Evolutionary conservation across 352 stramenopile species (phyloP), one percentile per base, ranked within the genome.

Genomic region (Globisporangium uncinulatum): DNA sequence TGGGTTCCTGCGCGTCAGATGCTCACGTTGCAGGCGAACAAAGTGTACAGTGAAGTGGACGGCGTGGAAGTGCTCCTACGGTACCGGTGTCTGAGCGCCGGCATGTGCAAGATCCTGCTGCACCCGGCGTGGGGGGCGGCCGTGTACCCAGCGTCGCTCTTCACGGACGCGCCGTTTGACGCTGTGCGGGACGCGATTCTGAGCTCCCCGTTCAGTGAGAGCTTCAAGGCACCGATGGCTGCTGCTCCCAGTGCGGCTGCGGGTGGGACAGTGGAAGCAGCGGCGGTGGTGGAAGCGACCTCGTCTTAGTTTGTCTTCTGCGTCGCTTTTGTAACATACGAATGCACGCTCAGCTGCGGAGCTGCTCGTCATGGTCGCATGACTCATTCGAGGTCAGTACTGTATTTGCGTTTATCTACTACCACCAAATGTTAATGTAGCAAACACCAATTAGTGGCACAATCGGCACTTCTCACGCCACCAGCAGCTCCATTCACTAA

Each of bases 11-110:
- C 24, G 44, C 50, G 17, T 31, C 56, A 92, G 71, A 98, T 98
- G 94, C 73, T 97, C 45, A 95, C 89, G 45, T 66, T 89, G 41
- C 87, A 90, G 49, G 89, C 87, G 51, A 98, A 94, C 61, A 94
- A 97, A 67, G 92, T 98, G 15, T 98, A 98, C 79, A 97, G 85
- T 56, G 95, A 98, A 74, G 94, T 98, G 53, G 94, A 98, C 73
- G 93, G 93, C 36, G 96, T 98, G 77, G 83, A 95, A 67, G 61
- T 94, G 46, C 65, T 94, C 56, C 72, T 95, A 55, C 70, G 83
- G 51, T 96, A 95, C 72, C 83, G 74, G 46, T 91, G 77, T 61
- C 56, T 87, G 44, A 91, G 74, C 63, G 95, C 94, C 6, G 96
- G 95, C 47, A 96, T 96, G 78, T 99, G 96, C 72, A 98, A 98